Base-by-base conservation (phyloP, 768 basidiomycete species). In the Leccinum uliginosum region DNA sequence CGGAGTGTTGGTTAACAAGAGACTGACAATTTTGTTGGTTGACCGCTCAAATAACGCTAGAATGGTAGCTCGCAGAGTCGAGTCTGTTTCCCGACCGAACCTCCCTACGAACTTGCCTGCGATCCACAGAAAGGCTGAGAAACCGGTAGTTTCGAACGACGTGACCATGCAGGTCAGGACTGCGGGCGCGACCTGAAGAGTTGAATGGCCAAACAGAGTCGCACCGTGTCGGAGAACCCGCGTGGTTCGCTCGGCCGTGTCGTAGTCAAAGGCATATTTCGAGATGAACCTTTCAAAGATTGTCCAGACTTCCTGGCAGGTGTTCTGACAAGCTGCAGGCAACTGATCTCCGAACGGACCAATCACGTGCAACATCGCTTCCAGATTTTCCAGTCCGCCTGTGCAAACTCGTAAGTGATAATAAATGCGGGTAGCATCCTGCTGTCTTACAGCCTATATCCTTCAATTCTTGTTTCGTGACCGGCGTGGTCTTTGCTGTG, bases 91-190 rank as follows among this genome's bases (percentile, higher is more conserved):
- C 47, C 84, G 77, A 17, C 89, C 92, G 66, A 89, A 97, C 61
- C 83, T 80, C 30, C 78, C 78, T n/a, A 92, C 80, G 26, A 91
- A 72, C 73, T 98, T 98, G 45, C 93, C 90, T 29, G 85, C 86
- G 57, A 98, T 91, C 97, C 97, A 99, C 21, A 98, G 71, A 73
- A 92, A 98, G 61, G 89, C 87, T 11, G 95, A 81, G 65, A 86
- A 84, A 0, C 89, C 90, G 10, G 89, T 91, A 10, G 76, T 72
- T 63, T 92, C 90, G 66, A 98, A 99, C 7, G 82, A 80, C 8
- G 79, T 65, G 2, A 85, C 80, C 89, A 98, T 89, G 51, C 91
- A 81, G 7, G 79, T 78, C 47, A 96, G 72, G 2, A 94, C 78
- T 0, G 85, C 76, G 23, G 91, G 81, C 9, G 89, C 81, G 50